Conservation (phyloP, 176 grass and related monocot genomes). For the Cenchrus purpureus region DNA sequence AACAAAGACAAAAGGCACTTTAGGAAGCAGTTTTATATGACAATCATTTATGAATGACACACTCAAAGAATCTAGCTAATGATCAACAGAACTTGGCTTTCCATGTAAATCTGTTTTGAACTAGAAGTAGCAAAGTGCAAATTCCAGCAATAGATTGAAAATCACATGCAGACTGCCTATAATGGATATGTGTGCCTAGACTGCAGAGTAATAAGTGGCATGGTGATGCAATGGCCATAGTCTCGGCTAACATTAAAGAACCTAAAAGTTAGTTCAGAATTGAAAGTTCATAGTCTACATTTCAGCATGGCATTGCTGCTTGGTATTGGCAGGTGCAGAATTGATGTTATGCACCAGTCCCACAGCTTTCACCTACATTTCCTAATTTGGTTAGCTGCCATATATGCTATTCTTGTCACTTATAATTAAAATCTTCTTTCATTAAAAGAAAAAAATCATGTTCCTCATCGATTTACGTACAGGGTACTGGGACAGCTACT, state of each 20-base stretch:
- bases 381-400: background rate
- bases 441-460: background rate
- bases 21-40: constrained; percentile 4
- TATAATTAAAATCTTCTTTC: background rate
- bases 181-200: background rate
- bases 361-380: background rate
- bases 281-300: constrained; percentile 4
- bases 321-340: background rate
- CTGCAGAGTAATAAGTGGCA: background rate
- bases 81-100: constrained; percentile 7
- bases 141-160: background rate
- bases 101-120: background rate
- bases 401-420: background rate
- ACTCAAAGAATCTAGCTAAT: background rate
- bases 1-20: constrained; percentile 27
- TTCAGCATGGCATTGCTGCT: background rate
- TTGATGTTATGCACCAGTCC: background rate
- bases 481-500: background rate
- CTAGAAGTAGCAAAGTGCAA: background rate
- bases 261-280: background rate
- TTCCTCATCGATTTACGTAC: background rate
- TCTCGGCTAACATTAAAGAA: background rate
- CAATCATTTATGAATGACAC: constrained; percentile 7
- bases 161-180: background rate
- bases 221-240: background rate